Conservation (phyloP, 1,284 basidiomycete genomes). For the Puccinia coronata region DNA sequence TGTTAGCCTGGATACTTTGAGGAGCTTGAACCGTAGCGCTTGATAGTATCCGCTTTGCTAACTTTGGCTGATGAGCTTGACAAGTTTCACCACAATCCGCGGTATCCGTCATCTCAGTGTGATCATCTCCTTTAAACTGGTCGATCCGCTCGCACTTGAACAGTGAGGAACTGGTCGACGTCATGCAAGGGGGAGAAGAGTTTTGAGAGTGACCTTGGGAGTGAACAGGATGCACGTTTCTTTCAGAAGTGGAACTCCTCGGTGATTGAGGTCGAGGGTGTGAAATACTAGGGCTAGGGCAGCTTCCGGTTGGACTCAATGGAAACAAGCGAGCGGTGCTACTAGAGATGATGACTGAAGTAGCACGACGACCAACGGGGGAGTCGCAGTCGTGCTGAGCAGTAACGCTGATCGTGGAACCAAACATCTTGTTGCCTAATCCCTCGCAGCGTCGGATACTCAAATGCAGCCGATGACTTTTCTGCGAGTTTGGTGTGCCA, state of each 20-base stretch:
- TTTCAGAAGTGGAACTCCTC: neutral
- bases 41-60: neutral
- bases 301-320: constrained; percentile 18
- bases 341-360: constrained; percentile 1
- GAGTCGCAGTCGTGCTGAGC: neutral
- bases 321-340: constrained; percentile 11
- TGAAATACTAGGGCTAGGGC: neutral
- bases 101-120: constrained; percentile 9
- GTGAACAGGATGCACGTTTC: neutral
- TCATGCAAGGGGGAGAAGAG: constrained; percentile 10
- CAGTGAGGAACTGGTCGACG: constrained; percentile 8
- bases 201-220: neutral
- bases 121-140: neutral
- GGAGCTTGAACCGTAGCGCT: neutral
- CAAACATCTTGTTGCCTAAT: constrained; percentile 47
- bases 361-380: constrained; percentile 5
- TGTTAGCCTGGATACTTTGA: neutral
- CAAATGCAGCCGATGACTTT: constrained; percentile 6
- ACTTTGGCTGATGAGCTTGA: neutral
- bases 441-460: constrained; percentile 33
- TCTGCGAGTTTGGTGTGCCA: neutral
- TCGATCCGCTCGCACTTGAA: constrained; percentile 3
- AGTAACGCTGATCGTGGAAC: constrained; percentile 26
- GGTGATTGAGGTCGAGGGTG: neutral
- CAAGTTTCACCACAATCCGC: neutral